phyloP scores from a whole-genome alignment of 495 filamentous ascomycete species.

The Viridothelium virens region DNA sequence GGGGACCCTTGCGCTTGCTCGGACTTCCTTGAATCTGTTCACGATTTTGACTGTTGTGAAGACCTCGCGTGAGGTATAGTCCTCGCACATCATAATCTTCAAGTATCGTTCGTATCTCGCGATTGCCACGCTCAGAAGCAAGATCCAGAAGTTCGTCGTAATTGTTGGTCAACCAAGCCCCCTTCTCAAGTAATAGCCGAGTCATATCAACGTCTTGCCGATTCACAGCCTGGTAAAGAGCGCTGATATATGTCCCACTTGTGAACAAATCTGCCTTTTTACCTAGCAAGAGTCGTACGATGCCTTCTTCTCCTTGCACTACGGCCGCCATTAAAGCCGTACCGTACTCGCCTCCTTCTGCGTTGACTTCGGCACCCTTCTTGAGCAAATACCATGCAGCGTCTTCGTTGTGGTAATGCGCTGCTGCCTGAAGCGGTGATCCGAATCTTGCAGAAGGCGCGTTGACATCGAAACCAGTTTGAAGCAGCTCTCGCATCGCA shows the following conservation, averaged over 20 bases:
- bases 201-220: constrained; percentile 15
- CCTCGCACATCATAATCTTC: background rate
- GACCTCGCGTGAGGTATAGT: background rate
- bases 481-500: background rate
- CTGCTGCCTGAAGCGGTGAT: constrained; percentile 1
- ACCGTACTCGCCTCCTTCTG: constrained; percentile 4
- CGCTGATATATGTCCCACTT: constrained; percentile 2
- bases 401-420: constrained; percentile 3
- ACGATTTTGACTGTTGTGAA: background rate
- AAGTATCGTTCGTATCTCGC: constrained; percentile 6
- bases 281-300: constrained; percentile 3
- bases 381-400: constrained; percentile 4
- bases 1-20: background rate
- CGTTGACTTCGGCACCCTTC: background rate
- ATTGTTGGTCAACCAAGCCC: constrained; percentile 18
- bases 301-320: constrained; percentile 9
- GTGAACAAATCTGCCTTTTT: constrained; percentile 8
- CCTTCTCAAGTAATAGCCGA: constrained; percentile 15
- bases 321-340: constrained; percentile 2
- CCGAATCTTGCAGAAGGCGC: constrained; percentile 1
- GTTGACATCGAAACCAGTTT: background rate
- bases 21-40: background rate
- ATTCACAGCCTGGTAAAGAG: constrained; percentile 18
- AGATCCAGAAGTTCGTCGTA: constrained; percentile 23
- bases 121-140: constrained; percentile 18